phyloP scores from a whole-genome alignment of 257 asterid species.

The Solanum lycopersicoides region DNA sequence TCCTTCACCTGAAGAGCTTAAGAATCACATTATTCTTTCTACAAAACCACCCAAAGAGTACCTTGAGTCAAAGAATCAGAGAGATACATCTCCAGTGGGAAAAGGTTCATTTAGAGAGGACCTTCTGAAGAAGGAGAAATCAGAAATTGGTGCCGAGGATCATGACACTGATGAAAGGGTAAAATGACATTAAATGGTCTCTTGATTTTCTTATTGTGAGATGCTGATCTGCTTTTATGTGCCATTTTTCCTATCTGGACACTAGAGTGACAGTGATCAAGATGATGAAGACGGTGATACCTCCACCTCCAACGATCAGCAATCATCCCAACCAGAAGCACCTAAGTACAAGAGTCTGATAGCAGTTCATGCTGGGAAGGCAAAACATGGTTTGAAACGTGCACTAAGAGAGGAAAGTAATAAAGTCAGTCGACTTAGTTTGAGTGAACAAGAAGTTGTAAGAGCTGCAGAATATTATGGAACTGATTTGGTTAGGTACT shows the following conservation, averaged over 20 bases:
- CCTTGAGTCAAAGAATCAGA: conserved; percentile 33
- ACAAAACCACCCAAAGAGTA: conserved; percentile 93
- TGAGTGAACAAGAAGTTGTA: conserved; percentile 76
- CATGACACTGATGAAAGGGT: conserved; percentile 35
- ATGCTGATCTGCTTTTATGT: background rate
- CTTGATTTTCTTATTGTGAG: background rate
- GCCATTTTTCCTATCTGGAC: background rate
- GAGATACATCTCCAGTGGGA: conserved; percentile 32
- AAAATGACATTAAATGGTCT: background rate
- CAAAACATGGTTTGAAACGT: conserved; percentile 50
- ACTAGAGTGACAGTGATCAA: conserved; percentile 20
- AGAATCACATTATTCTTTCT: conserved; percentile 66
- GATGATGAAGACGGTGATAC: conserved; percentile 46
- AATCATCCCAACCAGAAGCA: conserved; percentile 28
- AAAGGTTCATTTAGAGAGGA: conserved; percentile 54
- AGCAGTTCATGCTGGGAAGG: conserved; percentile 80
- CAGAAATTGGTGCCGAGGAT: conserved; percentile 1
- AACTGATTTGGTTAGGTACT: conserved; percentile 15
- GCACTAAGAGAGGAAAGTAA: conserved; percentile 35
- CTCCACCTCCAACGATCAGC: conserved; percentile 1
- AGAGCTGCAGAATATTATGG: conserved; percentile 33
- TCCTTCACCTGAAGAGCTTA: conserved; percentile 75
- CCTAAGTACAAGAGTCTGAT: conserved; percentile 54
- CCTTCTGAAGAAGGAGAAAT: conserved; percentile 1
- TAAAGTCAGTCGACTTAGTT: conserved; percentile 64